These are phyloP conservation scores for Aquilaria agallochum DNA, from an alignment of 441 rosid species.

Conservation along the genomic window DNA sequence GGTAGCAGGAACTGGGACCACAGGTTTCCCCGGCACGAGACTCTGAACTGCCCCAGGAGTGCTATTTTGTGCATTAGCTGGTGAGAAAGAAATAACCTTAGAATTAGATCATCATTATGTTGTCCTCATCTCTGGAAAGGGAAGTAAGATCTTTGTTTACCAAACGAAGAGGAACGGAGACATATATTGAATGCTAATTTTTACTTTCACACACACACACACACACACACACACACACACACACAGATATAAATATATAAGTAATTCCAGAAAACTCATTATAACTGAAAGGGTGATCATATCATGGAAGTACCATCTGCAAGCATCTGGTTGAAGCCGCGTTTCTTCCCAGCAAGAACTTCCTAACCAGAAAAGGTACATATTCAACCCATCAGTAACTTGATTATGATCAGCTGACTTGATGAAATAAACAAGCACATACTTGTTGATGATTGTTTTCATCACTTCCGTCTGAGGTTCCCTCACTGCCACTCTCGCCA, in stretches of 20 bases:
- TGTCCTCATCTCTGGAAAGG: too few species aligned
- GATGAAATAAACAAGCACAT: constrained; percentile 3
- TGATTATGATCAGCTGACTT: background rate
- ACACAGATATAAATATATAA: too few species aligned
- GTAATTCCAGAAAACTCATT: too few species aligned
- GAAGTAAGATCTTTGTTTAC: too few species aligned
- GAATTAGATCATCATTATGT: too few species aligned
- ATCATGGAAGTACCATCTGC: constrained; percentile 56
- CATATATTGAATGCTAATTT: too few species aligned
- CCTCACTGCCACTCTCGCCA: constrained; percentile 89
- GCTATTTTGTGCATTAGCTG: constrained; percentile 69
- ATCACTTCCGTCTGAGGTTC: constrained; percentile 85
- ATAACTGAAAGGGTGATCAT: too few species aligned
- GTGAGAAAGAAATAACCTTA: constrained; percentile 9
- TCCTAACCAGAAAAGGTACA: constrained; percentile 38
- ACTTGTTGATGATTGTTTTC: constrained; percentile 79
- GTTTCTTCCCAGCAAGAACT: constrained; percentile 47
- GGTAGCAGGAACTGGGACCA: constrained; percentile 54
- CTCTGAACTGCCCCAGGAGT: constrained; percentile 31
- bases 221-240: too few species aligned
- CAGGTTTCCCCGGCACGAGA: constrained; percentile 65
- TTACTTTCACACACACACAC: too few species aligned
- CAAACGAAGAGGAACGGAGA: too few species aligned
- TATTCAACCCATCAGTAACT: background rate
- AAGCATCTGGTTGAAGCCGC: constrained; percentile 81